Evolutionary conservation across 2,329 filamentous ascomycete species (phyloP).

Genomic region (Pyrenochaeta sp.): DNA sequence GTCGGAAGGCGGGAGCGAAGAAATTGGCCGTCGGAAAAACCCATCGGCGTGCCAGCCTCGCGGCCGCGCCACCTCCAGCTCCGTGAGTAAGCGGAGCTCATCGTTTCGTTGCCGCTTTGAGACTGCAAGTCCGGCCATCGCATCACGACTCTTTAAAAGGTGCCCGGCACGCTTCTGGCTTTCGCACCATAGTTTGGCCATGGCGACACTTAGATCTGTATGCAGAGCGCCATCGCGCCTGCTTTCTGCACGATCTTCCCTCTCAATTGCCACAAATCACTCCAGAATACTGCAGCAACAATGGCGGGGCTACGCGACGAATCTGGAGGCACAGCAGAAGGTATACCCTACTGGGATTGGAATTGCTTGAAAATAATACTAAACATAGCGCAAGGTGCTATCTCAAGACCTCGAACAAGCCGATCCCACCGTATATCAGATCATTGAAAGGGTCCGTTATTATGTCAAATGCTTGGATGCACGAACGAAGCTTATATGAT

Average conservation of each 20-base stretch:
- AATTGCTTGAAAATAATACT: slow-evolving; percentile 9
- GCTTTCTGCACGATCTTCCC: slow-evolving; percentile 34
- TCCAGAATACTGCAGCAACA: slow-evolving; percentile 41
- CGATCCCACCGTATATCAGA: slow-evolving; percentile 86
- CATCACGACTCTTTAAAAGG: slow-evolving; percentile 25
- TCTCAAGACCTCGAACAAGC: slow-evolving; percentile 80
- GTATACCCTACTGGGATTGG: slow-evolving; percentile 32
- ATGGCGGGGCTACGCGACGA: slow-evolving; percentile 54
- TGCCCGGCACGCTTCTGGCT: slow-evolving; percentile 19
- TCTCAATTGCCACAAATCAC: slow-evolving; percentile 42
- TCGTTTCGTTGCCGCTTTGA: slow-evolving; percentile 34
- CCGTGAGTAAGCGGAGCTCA: slow-evolving; percentile 28
- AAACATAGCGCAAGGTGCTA: slow-evolving; percentile 69
- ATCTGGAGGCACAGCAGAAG: slow-evolving; percentile 59
- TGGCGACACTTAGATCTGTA: slow-evolving; percentile 53
- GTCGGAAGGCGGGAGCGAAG: slow-evolving; percentile 22
- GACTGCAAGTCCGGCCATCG: slow-evolving; percentile 32
- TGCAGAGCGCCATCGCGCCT: slow-evolving; percentile 52
- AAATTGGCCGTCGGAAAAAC: slow-evolving; percentile 32
- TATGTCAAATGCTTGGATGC: slow-evolving; percentile 15
- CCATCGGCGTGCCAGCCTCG: slow-evolving; percentile 9
- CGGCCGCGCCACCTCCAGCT: slow-evolving; percentile 14
- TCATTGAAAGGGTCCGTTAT: slow-evolving; percentile 81
- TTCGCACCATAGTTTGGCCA: slow-evolving; percentile 31
- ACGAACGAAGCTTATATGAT: slow-evolving; percentile 25